Base-by-base conservation (phyloP, 495 filamentous ascomycete genomes). In the Aspergillus ellipticus region DNA sequence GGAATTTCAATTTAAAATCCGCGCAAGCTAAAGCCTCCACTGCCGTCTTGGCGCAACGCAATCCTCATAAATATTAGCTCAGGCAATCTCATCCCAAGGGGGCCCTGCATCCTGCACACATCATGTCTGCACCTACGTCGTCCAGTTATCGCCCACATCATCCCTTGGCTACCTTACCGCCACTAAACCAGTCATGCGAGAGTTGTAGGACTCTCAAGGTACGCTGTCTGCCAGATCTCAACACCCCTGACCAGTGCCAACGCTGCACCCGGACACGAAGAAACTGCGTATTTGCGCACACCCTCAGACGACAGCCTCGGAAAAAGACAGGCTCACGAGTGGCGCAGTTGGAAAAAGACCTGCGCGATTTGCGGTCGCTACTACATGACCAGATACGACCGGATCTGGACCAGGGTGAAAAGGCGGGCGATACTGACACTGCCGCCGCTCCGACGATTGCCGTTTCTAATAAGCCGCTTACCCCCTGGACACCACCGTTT, bases 311-410 rank as follows among this genome's bases (percentile, higher is more conserved):
- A 6, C 43, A 47, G 43, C 43, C 43, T 17, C 43, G 43, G 10
- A 47, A 47, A 28, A 47, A 47, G 22, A 47, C 43, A 17, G 43
- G 43, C 22, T 47, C 43, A 13, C 43, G 43, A 20, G 43, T 47
- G 21, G 43, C 43, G 8, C 43, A 47, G 43, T 26, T 47, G 10
- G 43, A 47, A 20, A 28, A 47, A 47, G 43, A 47, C 13, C 17
- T 47, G 11, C 21, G 43, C 10, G 43, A 47, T 28, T 17, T 47
- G 26, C 43, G 43, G 17, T 22, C 43, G 15, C 21, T 47, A 3
- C 22, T 47, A 15, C 43, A 47, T 17, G 43, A 28, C 11, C 43
- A 47, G 22, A 28, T 26, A 6, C 21, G 21, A 6, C 9, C 43
- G 3, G 26, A 28, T 47, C 11, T 3, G 10, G 26, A 28, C 3